Conservation (phyloP, 192 early-diverging fungal genomes). For the Chytriomyces sp. region DNA sequence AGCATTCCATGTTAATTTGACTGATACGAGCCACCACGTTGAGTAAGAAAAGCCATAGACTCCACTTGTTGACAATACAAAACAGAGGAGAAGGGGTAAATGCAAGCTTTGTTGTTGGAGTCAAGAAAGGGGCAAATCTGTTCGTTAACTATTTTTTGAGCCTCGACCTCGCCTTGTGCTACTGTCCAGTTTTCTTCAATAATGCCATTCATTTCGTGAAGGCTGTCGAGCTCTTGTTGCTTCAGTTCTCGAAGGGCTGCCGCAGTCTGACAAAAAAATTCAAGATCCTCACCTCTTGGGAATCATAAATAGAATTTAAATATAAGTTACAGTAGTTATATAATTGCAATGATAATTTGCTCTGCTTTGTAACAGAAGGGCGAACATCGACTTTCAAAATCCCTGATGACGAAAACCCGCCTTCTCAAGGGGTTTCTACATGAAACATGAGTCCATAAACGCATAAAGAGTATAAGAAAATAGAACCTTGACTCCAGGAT, state of each 20-base stretch:
- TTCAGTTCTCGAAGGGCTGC: neutral
- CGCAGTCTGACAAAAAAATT: neutral
- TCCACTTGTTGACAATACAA: neutral
- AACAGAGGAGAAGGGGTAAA: neutral
- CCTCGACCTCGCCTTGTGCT: neutral
- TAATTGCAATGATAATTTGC: no score
- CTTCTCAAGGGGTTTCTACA: no score
- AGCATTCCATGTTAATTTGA: neutral
- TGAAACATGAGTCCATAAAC: no score
- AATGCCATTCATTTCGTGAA: neutral
- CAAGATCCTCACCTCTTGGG: no score
- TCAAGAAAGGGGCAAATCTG: neutral
- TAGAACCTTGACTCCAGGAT: no score
- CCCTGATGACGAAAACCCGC: no score
- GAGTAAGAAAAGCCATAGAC: slow-evolving; percentile 3
- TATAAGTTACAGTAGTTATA: no score
- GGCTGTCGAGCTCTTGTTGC: neutral
- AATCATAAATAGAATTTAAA: no score
- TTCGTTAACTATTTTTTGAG: neutral
- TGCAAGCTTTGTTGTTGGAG: neutral
- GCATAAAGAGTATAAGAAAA: no score
- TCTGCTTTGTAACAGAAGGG: no score
- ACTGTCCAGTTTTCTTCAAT: neutral
- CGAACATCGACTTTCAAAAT: no score
- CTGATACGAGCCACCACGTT: neutral